phyloP scores from a whole-genome alignment of 768 basidiomycete genomes.

The Suillus brevipes region DNA sequence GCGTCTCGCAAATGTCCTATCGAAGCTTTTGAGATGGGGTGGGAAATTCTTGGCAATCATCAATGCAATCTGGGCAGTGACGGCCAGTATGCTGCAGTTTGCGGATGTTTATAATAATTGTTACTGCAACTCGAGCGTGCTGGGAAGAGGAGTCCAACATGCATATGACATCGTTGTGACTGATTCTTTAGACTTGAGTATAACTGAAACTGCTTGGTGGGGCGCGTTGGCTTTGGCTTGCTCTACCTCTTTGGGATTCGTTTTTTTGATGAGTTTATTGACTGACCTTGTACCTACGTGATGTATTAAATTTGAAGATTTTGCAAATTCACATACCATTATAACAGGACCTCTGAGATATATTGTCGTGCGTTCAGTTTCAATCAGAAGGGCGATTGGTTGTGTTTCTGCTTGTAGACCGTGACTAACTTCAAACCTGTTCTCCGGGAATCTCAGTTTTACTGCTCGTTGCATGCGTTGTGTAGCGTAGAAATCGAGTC shows the following conservation, averaged over 20 bases:
- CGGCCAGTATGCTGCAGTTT: constrained; percentile 25
- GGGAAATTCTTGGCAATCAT: constrained; percentile 21
- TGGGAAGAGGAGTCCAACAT: constrained; percentile 6
- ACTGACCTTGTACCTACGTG: neutral
- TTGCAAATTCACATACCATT: no score
- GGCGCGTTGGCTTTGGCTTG: constrained; percentile 34
- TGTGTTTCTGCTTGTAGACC: no score
- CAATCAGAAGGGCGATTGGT: no score
- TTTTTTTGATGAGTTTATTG: neutral
- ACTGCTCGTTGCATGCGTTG: no score
- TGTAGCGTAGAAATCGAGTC: no score
- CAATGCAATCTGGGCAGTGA: constrained; percentile 23
- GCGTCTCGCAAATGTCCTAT: constrained; percentile 6
- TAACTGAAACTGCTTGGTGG: constrained; percentile 37
- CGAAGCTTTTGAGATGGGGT: constrained; percentile 15
- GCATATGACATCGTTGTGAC: constrained; percentile 34
- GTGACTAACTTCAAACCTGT: no score
- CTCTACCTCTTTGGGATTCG: neutral
- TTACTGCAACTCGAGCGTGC: constrained; percentile 25
- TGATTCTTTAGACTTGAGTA: constrained; percentile 17
- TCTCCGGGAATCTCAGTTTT: no score
- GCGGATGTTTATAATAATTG: constrained; percentile 23
- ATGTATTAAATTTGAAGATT: neutral
- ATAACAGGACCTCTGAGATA: no score
- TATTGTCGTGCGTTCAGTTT: no score